Evolutionary conservation across 129 eudicot genomes (phyloP).

Genomic region (Lactuca saligna): DNA sequence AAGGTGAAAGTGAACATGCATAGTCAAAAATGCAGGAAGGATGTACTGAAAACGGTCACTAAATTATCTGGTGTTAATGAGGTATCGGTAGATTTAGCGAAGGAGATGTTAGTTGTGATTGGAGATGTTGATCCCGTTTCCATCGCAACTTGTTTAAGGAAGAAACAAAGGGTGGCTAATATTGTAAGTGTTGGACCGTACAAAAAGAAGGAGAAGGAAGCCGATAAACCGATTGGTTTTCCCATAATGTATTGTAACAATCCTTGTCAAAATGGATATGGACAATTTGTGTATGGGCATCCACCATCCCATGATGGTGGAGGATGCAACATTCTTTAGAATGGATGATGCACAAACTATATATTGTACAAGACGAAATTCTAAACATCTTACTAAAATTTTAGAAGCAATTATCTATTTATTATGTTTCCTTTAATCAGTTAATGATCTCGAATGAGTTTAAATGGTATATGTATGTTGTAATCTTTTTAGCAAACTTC

Average conservation of each 20-base stretch:
- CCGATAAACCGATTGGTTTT: not conserved
- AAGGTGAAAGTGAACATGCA: constrained; percentile 33
- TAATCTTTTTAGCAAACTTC: no score
- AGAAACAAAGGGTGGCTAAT: constrained; percentile 21
- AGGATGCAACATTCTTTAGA: constrained; percentile 26
- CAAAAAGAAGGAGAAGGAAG: constrained; percentile 9
- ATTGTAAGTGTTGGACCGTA: constrained; percentile 30
- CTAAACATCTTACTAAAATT: not conserved
- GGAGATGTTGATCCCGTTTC: constrained; percentile 38
- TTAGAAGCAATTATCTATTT: no score
- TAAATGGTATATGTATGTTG: no score
- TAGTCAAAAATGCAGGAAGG: constrained; percentile 35
- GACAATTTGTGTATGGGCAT: not conserved
- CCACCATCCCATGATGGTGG: constrained; percentile 9
- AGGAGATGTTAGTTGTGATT: constrained; percentile 28
- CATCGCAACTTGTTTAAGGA: constrained; percentile 33
- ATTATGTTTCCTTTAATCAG: no score
- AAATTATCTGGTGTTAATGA: constrained; percentile 26
- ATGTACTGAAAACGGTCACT: constrained; percentile 21
- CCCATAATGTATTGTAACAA: constrained; percentile 9
- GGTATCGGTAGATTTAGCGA: constrained; percentile 25
- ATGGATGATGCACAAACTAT: not conserved
- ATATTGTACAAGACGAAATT: not conserved
- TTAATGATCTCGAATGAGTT: no score
- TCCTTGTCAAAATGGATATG: constrained; percentile 14